Base-by-base conservation (phyloP, 2,329 filamentous ascomycete species). In the Trichoderma koningii region DNA sequence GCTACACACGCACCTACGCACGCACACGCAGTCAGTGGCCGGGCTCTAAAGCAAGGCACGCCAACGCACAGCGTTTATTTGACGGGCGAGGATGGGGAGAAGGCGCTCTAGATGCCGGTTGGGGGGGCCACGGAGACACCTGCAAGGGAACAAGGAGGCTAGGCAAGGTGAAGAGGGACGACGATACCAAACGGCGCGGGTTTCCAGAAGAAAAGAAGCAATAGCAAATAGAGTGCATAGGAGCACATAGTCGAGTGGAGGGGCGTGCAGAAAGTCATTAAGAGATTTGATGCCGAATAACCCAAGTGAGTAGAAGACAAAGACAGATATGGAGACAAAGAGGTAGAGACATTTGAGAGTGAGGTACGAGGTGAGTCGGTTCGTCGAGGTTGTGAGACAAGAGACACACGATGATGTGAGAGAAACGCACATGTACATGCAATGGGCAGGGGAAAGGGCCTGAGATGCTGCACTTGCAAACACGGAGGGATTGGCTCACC, bases 121-220 rank as follows among this genome's bases (percentile, higher is more conserved):
- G 34, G 34, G 10, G 10, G 10, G 34, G 34, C 21, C 21, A 38
- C 10, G 34, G 34, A 14, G 34, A 38, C 34, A 38, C 38, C 64
- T 66, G 59, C 64, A 66, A 57, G 52, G 23, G 55, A 38, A 63
- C 47, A 57, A 48, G 52, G 63, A 47, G 55, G 28, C 47, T 45
- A 53, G 45, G 34, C 26, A 12, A 51, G 45, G 10, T 38, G 34
- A 38, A 38, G 34, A 38, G 12, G 10, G 34, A 38, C 34, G 34
- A 9, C 34, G 34, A 38, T 14, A 38, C 34, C 10, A 38, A 14
- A 38, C 5, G 34, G 34, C 45, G 34, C 38, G 57, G 47, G 47
- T 26, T 63, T 66, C 57, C 64, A 63, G 52, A 66, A 66, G 34
- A 47, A 57, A 66, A 57, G 52, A 52, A 57, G 30, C 50, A 26